Base-by-base conservation (phyloP, 129 eudicot genomes). In the Oenanthe sinensis region DNA sequence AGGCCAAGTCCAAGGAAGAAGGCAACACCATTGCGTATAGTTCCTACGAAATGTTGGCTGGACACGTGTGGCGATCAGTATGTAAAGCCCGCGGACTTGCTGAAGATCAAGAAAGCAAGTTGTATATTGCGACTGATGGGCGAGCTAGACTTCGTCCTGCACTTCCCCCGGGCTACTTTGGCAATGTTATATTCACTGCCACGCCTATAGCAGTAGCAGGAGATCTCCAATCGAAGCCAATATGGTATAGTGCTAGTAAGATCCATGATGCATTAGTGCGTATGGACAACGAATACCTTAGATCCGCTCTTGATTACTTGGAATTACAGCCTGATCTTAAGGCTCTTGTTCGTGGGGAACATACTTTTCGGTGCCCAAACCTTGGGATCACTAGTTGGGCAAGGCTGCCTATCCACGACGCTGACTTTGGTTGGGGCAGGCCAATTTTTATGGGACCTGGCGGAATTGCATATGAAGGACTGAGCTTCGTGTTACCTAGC, bases 111-210 rank as follows among this genome's bases (percentile, higher is more conserved):
- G 96, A 80, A 46, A 89, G 92, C 13, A 93, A 93, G 85, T 82
- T 93, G 11, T 93, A 91, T 87, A 93, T 93, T 16, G 97, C 97
- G 1, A 91, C 97, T 0, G 97, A 93, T 47, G 98, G 98, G 22
- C 86, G 98, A 70, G 79, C 92, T 30, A 85, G 98, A 44, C 90
- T 93, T 19, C 87, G 79, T 8, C 97, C 97, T 0, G 24, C 91
- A 0, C 87, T 91, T n/a, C 98, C 98, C 3, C 87, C 85, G 2
- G 97, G 97, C 72, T 93, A 91, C 52, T 91, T 90, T 47, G 98
- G 98, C 30, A 94, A 94, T 58, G 98, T 91, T 68, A 88, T 91
- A n/a, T 91, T 94, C 81, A 91, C 97, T 0, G 85, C 98, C 39
- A 91, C 96, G 52, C 97, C 97, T 24, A 72, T 82, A 6, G 97